phyloP scores from a whole-genome alignment of 768 basidiomycete genomes.

The Collybia sp. region DNA sequence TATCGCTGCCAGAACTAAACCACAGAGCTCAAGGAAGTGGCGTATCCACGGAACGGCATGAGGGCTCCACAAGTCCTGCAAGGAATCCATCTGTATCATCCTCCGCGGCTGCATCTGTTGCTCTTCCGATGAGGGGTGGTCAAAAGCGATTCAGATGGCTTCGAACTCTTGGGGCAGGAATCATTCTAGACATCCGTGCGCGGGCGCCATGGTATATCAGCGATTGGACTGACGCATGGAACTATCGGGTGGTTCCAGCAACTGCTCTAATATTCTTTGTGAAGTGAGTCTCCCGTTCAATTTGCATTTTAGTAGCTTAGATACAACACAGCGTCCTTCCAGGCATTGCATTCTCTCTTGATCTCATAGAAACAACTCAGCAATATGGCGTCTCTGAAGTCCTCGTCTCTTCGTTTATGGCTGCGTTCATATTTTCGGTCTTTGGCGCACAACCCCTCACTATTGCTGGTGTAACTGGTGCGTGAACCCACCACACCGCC shows the following conservation, averaged over 20 bases:
- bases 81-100: neutral
- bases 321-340: slow-evolving; percentile 61
- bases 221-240: slow-evolving; percentile 92
- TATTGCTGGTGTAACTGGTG: slow-evolving; percentile 88
- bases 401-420: slow-evolving; percentile 80
- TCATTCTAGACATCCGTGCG: slow-evolving; percentile 62
- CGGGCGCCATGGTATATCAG: slow-evolving; percentile 76
- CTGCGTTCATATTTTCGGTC: slow-evolving; percentile 81
- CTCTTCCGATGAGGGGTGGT: slow-evolving; percentile 4
- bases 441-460: slow-evolving; percentile 89
- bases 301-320: too few relatives aligned
- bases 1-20: slow-evolving; percentile 3
- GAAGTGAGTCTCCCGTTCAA: slow-evolving; percentile 42
- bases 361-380: slow-evolving; percentile 86
- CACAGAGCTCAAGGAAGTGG: neutral
- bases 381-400: slow-evolving; percentile 91
- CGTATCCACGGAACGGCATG: too few relatives aligned
- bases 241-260: slow-evolving; percentile 85
- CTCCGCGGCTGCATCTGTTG: slow-evolving; percentile 9
- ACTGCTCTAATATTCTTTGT: slow-evolving; percentile 84
- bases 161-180: slow-evolving; percentile 49
- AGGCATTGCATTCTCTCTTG: slow-evolving; percentile 87
- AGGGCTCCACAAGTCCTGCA: neutral
- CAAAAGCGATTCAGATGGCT: slow-evolving; percentile 19
- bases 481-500: neutral